Conservation (phyloP, 2,329 filamentous ascomycete genomes). For the Pseudonectria foliicola region DNA sequence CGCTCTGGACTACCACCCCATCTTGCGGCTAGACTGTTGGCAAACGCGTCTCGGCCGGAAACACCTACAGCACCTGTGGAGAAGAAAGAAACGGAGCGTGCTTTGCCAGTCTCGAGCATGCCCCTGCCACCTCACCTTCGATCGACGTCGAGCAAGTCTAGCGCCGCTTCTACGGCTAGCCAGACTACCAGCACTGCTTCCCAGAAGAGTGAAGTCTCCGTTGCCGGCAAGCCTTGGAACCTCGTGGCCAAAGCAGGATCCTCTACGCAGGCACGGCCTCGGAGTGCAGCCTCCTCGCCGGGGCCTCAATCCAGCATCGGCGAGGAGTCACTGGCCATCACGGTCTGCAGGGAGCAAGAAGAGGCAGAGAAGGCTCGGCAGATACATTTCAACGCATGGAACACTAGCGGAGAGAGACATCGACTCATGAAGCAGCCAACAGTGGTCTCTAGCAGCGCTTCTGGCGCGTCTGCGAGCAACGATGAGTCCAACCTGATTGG, state of each 20-base stretch:
- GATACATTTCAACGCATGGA: conserved; percentile 26
- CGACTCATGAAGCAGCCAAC: conserved; percentile 18
- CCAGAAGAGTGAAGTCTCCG: too few relatives aligned
- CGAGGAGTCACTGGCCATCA: conserved; percentile 24
- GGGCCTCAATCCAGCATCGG: conserved; percentile 6
- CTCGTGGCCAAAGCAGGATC: background rate
- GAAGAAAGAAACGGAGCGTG: background rate
- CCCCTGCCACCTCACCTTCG: conserved; percentile 5
- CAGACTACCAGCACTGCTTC: too few relatives aligned
- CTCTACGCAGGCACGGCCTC: background rate
- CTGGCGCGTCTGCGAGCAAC: conserved; percentile 5
- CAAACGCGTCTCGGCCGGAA: background rate
- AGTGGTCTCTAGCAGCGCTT: conserved; percentile 9
- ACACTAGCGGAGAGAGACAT: conserved; percentile 17
- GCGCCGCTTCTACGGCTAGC: background rate
- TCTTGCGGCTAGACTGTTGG: background rate
- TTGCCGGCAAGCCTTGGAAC: too few relatives aligned
- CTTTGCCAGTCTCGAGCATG: background rate
- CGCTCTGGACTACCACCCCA: conserved; percentile 3
- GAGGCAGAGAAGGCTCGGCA: conserved; percentile 1
- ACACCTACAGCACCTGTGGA: background rate
- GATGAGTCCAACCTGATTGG: conserved; percentile 8
- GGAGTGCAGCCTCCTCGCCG: background rate
- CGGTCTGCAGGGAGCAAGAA: conserved; percentile 13
- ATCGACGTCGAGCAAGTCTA: background rate